Base-by-base conservation (phyloP, 1,284 basidiomycete genomes). In the Tilletiopsis washingtonensis region DNA sequence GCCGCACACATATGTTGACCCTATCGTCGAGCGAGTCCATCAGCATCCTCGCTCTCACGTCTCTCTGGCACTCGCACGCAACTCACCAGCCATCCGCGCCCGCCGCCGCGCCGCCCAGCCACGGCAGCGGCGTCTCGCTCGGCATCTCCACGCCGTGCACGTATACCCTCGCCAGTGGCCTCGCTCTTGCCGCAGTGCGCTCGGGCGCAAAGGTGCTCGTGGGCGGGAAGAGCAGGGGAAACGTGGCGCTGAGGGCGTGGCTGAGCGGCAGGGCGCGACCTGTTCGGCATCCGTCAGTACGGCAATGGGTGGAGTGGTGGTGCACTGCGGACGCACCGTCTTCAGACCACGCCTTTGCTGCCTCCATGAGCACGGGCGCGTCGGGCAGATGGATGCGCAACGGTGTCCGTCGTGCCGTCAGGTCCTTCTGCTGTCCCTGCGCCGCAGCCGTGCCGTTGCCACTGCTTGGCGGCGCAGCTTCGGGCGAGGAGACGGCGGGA, bases 111-210 rank as follows among this genome's bases (percentile, higher is more conserved):
- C 87, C 84, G 12, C 88, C 87, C 12, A 97, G 74, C 91, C 91
- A 97, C 1, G 85, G 88, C 68, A 97, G 79, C 67, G 96, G 91
- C 1, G 88, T 79, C 40, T 94, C 91, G 15, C 82, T 77, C 0
- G 93, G 93, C 2, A 86, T 76, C 2, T 81, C 75, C n/a, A 97
- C 83, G 3, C 93, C 93, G 71, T 96, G 91, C 15, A 91, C 78
- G 43, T 96, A 74, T 0, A 86, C 80, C 66, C 73, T 67, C 0
- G 77, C 78, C 39, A 78, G 61, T 0, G 74, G 75, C 6, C 72
- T 63, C 1, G 58, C 54, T 17, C 52, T 51, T 14, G 53, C 45
- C 37, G 40, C 20, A 11, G 47, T 6, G 25, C 45, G 43, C 27
- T 57, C 54, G 45, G 47, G 53, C 34, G 57, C 55, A 24, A 67